Evolutionary conservation across 441 rosid genomes (phyloP).

Genomic region (Mallotus japonicus): DNA sequence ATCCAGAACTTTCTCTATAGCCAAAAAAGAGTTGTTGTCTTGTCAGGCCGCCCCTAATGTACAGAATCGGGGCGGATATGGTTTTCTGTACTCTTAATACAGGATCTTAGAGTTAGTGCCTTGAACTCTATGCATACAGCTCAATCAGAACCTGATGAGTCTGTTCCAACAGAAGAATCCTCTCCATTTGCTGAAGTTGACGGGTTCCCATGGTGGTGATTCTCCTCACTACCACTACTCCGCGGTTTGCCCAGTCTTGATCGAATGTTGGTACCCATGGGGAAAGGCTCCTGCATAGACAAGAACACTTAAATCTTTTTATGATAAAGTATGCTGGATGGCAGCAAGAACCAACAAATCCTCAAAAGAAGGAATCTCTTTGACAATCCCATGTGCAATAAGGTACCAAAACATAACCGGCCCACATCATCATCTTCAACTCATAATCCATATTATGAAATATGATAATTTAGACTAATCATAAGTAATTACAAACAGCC

Average conservation of each 20-base stretch:
- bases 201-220: slow-evolving; percentile 32
- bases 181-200: slow-evolving; percentile 40
- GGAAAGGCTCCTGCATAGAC: slow-evolving; percentile 56
- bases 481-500: background rate
- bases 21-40: slow-evolving; percentile 30
- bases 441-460: background rate
- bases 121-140: slow-evolving; percentile 22
- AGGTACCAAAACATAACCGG: background rate
- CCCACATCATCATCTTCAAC: background rate
- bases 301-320: background rate
- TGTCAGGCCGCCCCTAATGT: slow-evolving; percentile 50
- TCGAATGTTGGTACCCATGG: slow-evolving; percentile 57
- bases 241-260: slow-evolving; percentile 54
- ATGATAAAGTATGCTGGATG: background rate
- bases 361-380: background rate
- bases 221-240: slow-evolving; percentile 33
- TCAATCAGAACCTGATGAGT: slow-evolving; percentile 42
- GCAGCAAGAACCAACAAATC: background rate
- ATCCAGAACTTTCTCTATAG: slow-evolving; percentile 38
- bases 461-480: too few relatives aligned
- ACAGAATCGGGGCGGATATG: slow-evolving; percentile 48
- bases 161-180: slow-evolving; percentile 36
- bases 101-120: slow-evolving; percentile 48
- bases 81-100: slow-evolving; percentile 29
- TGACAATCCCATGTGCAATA: background rate